A percentile compares a stretch with the other conserved stretches of the same genome.
Conservation (phyloP, 2,329 filamentous ascomycete genomes). For the Colletotrichum sp. region DNA sequence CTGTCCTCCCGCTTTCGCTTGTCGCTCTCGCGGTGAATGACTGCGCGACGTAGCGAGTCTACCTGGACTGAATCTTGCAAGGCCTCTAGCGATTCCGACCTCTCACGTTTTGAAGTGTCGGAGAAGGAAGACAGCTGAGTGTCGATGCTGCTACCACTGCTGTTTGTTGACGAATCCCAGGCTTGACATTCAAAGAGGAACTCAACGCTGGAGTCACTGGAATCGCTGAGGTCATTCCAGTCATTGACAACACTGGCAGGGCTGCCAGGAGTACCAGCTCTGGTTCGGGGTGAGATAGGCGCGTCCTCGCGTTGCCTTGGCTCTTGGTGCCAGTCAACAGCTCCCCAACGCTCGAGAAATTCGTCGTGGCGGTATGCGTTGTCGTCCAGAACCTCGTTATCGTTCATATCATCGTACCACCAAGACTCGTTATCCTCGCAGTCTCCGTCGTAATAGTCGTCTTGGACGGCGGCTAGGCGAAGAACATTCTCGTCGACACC, state of each 20-base stretch:
- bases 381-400: background rate
- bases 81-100: background rate
- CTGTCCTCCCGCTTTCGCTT: constrained; percentile 9
- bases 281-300: background rate
- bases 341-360: background rate
- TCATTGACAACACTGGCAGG: background rate
- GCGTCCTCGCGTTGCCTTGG: background rate
- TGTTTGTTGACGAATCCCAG: background rate
- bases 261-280: background rate
- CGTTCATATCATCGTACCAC: background rate
- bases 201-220: background rate
- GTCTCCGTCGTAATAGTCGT: background rate
- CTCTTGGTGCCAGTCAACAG: background rate
- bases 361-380: background rate
- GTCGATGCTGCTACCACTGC: background rate
- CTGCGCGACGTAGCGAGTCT: background rate
- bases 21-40: background rate
- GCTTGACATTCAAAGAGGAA: background rate
- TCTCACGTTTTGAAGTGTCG: background rate
- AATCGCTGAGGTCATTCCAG: background rate
- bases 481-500: background rate
- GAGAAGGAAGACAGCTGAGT: background rate
- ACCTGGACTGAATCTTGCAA: background rate
- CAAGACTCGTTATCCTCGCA: background rate
- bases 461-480: background rate